These are phyloP conservation scores for Amanita fuliginea DNA, from an alignment of 768 basidiomycete genomes.

Conservation along the genomic window DNA sequence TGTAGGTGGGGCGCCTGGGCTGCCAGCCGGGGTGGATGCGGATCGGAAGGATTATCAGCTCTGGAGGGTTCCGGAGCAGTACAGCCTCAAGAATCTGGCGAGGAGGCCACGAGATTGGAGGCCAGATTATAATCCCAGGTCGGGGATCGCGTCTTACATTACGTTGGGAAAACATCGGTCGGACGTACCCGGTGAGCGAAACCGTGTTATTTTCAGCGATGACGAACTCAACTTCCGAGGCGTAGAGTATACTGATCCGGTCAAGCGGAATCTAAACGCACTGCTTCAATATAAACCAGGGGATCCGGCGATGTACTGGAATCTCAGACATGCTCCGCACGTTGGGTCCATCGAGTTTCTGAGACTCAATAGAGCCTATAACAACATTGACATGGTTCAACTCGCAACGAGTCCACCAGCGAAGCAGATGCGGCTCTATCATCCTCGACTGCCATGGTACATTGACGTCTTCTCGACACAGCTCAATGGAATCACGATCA, in stretches of 20 bases:
- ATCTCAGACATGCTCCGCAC: constrained; percentile 30
- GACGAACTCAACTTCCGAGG: background rate
- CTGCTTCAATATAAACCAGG: constrained; percentile 18
- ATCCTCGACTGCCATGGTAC: constrained; percentile 54
- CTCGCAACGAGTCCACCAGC: constrained; percentile 42
- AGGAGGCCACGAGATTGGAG: constrained; percentile 33
- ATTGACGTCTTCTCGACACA: constrained; percentile 41
- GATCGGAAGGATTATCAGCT: constrained; percentile 3
- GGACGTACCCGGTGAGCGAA: constrained; percentile 21
- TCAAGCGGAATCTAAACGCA: constrained; percentile 19
- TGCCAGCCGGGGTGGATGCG: background rate
- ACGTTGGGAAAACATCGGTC: constrained; percentile 17
- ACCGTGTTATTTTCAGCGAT: background rate
- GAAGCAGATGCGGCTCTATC: constrained; percentile 41
- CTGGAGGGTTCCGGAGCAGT: constrained; percentile 14
- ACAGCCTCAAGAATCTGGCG: constrained; percentile 23
- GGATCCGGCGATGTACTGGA: constrained; percentile 31
- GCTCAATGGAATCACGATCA: constrained; percentile 45
- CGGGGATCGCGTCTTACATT: constrained; percentile 17
- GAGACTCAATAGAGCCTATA: constrained; percentile 29
- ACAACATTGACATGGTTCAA: constrained; percentile 40
- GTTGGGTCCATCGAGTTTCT: constrained; percentile 31
- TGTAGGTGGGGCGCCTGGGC: background rate
- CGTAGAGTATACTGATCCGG: constrained; percentile 18
- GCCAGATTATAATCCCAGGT: constrained; percentile 23